Conservation (phyloP, 116 monocot genomes). For the Iris pallida region DNA sequence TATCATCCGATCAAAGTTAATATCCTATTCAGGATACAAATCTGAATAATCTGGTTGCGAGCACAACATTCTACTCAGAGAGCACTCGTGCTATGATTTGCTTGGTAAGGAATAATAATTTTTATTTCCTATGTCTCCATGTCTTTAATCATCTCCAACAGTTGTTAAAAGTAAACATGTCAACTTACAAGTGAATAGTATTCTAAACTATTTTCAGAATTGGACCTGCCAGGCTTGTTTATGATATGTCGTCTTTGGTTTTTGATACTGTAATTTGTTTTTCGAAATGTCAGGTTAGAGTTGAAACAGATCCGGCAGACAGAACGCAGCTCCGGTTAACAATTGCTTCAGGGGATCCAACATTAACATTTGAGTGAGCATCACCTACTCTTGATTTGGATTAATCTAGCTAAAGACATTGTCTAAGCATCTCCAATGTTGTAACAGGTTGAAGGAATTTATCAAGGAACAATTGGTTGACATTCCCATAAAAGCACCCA, state of each 20-base stretch:
- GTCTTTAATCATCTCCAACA: too few species aligned
- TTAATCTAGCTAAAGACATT: not conserved
- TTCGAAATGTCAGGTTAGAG: constrained; percentile 50
- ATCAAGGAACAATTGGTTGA: constrained; percentile 83
- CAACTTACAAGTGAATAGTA: too few species aligned
- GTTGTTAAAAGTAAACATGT: too few species aligned
- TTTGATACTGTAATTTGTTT: constrained; percentile 1
- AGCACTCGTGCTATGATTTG: constrained; percentile 69
- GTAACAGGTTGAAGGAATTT: constrained; percentile 83
- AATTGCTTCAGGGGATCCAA: constrained; percentile 72
- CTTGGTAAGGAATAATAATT: constrained; percentile 54
- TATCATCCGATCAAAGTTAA: constrained; percentile 5
- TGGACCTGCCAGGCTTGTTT: not conserved
- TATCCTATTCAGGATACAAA: constrained; percentile 66
- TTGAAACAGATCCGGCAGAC: constrained; percentile 95
- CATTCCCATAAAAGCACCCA: constrained; percentile 36
- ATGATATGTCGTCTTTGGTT: not conserved
- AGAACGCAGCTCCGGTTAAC: constrained; percentile 95
- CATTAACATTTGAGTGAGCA: constrained; percentile 86
- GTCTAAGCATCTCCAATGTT: not conserved
- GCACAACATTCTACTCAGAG: constrained; percentile 83
- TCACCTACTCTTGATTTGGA: not conserved
- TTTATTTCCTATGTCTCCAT: not conserved
- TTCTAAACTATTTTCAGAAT: too few species aligned
- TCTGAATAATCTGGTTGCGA: constrained; percentile 90